Conservation (phyloP, 345 rosid species). For the Brassica rapa region DNA sequence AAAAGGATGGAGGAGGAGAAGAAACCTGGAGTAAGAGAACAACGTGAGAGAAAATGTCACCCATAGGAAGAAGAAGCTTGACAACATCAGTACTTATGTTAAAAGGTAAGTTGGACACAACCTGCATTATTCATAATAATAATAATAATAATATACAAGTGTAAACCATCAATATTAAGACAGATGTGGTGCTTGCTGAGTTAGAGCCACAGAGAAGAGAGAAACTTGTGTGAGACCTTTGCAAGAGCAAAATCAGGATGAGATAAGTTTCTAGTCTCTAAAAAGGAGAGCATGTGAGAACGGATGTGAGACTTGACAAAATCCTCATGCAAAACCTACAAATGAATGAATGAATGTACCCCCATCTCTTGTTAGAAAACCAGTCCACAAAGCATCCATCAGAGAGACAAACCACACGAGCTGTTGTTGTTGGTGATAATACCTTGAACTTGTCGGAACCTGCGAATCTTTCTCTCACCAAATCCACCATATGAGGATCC, state of each 20-base stretch:
- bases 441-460: conserved; percentile 61
- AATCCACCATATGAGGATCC: conserved; percentile 88
- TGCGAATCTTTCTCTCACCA: conserved; percentile 70
- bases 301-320: conserved; percentile 74
- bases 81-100: conserved; percentile 86
- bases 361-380: not conserved
- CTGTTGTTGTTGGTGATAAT: conserved; percentile 23
- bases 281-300: conserved; percentile 57
- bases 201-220: conserved; percentile 10
- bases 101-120: conserved; percentile 84
- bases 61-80: conserved; percentile 58
- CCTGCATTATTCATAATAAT: conserved; percentile 46
- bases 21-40: conserved; percentile 85
- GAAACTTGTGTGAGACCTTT: conserved; percentile 54
- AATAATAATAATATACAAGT: not conserved
- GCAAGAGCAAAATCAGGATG: conserved; percentile 42
- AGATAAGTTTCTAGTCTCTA: conserved; percentile 41
- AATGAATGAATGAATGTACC: not conserved
- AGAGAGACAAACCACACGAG: conserved; percentile 4
- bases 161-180: not conserved
- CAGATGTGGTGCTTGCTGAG: not conserved
- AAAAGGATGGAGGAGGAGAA: not conserved
- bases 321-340: conserved; percentile 83
- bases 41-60: conserved; percentile 79
- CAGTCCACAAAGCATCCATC: not conserved